A percentile compares a stretch with the other conserved stretches of the same genome.
phyloP scores from a whole-genome alignment of 2,329 filamentous ascomycete genomes.

The Decorospora gaudefroyi region DNA sequence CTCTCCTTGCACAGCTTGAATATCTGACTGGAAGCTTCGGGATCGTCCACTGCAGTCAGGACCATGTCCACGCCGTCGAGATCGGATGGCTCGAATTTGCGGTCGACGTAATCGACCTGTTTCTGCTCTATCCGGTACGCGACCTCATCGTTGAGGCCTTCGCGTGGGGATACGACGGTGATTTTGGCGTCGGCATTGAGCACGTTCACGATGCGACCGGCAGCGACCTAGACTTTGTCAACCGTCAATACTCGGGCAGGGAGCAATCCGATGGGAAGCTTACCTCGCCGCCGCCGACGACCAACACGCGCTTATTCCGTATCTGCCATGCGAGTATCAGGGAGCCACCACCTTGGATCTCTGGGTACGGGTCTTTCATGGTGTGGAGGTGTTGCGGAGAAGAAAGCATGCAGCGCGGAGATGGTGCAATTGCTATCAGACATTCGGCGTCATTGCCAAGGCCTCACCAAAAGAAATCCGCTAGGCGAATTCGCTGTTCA shows the following conservation, averaged over 20 bases:
- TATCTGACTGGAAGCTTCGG: constrained; percentile 83
- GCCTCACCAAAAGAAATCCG: constrained; percentile 2
- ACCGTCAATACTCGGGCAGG: constrained; percentile 34
- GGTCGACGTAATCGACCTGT: constrained; percentile 79
- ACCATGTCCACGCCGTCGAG: constrained; percentile 85
- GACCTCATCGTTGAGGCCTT: constrained; percentile 87
- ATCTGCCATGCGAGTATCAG: constrained; percentile 96
- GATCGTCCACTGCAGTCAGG: constrained; percentile 89
- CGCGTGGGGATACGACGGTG: constrained; percentile 77
- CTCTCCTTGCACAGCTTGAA: constrained; percentile 91
- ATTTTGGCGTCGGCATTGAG: constrained; percentile 94
- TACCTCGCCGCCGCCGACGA: constrained; percentile 94
- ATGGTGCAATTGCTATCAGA: constrained; percentile 20
- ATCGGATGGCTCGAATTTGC: constrained; percentile 83
- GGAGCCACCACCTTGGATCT: constrained; percentile 87
- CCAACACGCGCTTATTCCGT: constrained; percentile 82
- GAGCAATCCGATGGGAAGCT: constrained; percentile 32
- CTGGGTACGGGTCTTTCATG: constrained; percentile 67
- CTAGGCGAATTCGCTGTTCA: too few species aligned
- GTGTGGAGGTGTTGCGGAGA: constrained; percentile 28
- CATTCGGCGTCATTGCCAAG: constrained; percentile 23
- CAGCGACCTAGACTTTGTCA: constrained; percentile 73
- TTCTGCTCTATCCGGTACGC: constrained; percentile 74
- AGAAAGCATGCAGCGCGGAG: constrained; percentile 31
- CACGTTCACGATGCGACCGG: constrained; percentile 88